Evolutionary conservation across 75 land plant species (phyloP).

Genomic region (Picea glauca): DNA sequence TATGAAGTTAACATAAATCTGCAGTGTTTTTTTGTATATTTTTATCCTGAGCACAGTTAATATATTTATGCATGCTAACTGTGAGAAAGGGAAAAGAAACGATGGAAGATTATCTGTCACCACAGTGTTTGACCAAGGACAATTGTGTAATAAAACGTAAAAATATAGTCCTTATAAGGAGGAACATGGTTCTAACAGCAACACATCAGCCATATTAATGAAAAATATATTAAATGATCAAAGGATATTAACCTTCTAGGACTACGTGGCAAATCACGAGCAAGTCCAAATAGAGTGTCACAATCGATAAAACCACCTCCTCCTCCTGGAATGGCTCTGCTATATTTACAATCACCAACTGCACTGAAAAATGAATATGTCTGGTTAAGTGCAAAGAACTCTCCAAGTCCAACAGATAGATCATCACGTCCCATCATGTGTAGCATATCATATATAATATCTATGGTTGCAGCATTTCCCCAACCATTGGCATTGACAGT

Average conservation of each 20-base stretch:
- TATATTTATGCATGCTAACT: slow-evolving; percentile 3
- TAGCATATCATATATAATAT: slow-evolving; percentile 70
- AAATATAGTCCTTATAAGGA: neutral
- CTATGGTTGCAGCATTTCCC: slow-evolving; percentile 89
- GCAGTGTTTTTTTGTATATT: neutral
- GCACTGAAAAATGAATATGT: slow-evolving; percentile 27
- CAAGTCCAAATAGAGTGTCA: slow-evolving; percentile 81
- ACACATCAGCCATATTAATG: neutral
- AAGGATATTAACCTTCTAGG: slow-evolving; percentile 64
- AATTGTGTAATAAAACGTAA: neutral
- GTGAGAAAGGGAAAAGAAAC: neutral
- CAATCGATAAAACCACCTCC: slow-evolving; percentile 77
- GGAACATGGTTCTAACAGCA: neutral
- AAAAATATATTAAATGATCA: neutral
- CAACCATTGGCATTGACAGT: slow-evolving; percentile 71
- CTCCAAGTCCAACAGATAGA: slow-evolving; percentile 80
- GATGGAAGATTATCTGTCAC: no score
- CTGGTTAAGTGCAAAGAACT: slow-evolving; percentile 47
- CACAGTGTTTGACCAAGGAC: no score
- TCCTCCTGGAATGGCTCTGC: slow-evolving; percentile 68
- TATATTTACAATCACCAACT: slow-evolving; percentile 70
- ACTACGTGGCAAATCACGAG: slow-evolving; percentile 69
- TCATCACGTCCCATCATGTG: slow-evolving; percentile 98
- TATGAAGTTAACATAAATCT: neutral
- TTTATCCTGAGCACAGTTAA: neutral